Evolutionary conservation across 2,329 filamentous ascomycete species (phyloP), one percentile per base, ranked within the genome.

Genomic region (Fusarium agapanthi): DNA sequence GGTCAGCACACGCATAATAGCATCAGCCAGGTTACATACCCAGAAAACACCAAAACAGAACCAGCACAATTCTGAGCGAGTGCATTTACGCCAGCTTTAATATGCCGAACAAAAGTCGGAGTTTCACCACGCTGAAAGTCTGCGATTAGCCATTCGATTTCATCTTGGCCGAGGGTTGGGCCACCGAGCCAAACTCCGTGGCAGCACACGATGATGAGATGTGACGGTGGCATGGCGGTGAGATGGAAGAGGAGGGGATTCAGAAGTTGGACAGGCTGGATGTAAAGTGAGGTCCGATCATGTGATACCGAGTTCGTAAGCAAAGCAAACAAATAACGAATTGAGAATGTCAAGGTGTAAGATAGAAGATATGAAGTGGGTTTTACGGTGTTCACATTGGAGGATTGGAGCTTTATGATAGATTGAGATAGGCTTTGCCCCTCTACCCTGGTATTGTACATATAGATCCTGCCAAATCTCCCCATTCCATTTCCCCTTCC

Each of bases 171-270:
- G 3, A 81, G 80, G 4, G 82, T 81, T 5, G 86, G 83, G 0
- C 90, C 89, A 32, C 90, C 90, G 20, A 86, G 82, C 86, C 92
- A 97, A 65, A 95, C 93, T 34, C 90, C 93, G 82, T 97, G 94
- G 80, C 94, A 95, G 84, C 94, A 96, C 56, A 97, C 92, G 53
- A 97, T 83, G 57, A 97, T 89, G 16, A 97, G 86, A 72, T 93
- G 87, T 10, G 81, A 81, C 34, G 83, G 82, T 1, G 70, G 45
- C 38, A 65, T 67, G 59, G 65, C 26, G 32, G 30, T 65, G 74
- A 75, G 45, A 30, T 68, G 47, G 43, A 41, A n/a, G 26, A 40
- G 53, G 67, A 66, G 26, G 67, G 62, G 69, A 67, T 71, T 73
- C 60, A 63, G 40, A 58, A 30, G 59, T 20, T 48, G 37, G 38